A percentile compares a stretch with the other conserved stretches of the same genome.
Conservation (phyloP, 176 grass and related monocot species). For the Typha latifolia region DNA sequence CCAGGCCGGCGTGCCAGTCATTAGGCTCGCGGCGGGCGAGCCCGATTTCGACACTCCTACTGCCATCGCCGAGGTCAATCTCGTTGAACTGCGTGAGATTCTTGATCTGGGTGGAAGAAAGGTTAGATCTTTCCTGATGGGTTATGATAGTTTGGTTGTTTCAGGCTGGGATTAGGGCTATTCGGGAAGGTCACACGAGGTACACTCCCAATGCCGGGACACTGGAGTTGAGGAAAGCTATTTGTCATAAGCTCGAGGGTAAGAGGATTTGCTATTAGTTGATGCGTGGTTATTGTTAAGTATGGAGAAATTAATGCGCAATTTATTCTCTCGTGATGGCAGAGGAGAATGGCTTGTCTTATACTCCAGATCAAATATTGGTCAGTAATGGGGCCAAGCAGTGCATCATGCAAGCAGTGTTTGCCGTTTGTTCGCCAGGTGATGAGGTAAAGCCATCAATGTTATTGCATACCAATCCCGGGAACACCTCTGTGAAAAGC, state of each 20-base stretch:
- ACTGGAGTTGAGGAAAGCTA: constrained; percentile 76
- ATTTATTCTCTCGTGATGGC: constrained; percentile 14
- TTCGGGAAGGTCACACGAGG: constrained; percentile 65
- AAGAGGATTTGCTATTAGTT: neutral
- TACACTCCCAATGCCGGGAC: constrained; percentile 83
- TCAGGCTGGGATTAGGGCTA: constrained; percentile 78
- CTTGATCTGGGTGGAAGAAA: neutral
- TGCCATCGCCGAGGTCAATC: constrained; percentile 38
- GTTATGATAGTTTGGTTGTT: constrained; percentile 6
- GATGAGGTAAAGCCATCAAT: constrained; percentile 46
- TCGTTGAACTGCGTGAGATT: neutral
- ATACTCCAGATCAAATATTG: constrained; percentile 60
- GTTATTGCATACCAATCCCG: neutral
- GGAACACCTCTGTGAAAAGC: neutral
- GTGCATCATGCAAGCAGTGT: constrained; percentile 64
- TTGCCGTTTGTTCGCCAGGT: constrained; percentile 75
- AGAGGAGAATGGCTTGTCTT: constrained; percentile 82
- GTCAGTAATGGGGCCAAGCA: constrained; percentile 94
- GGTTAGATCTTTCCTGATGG: neutral
- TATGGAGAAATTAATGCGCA: neutral
- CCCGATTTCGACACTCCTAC: constrained; percentile 60
- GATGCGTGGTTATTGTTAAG: neutral
- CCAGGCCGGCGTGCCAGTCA: constrained; percentile 74
- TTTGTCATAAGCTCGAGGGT: constrained; percentile 84
- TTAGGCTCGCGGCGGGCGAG: constrained; percentile 62